These are phyloP conservation scores for Berkeleyomyces rouxiae DNA, from an alignment of 2,329 filamentous ascomycete species.

Conservation along the genomic window DNA sequence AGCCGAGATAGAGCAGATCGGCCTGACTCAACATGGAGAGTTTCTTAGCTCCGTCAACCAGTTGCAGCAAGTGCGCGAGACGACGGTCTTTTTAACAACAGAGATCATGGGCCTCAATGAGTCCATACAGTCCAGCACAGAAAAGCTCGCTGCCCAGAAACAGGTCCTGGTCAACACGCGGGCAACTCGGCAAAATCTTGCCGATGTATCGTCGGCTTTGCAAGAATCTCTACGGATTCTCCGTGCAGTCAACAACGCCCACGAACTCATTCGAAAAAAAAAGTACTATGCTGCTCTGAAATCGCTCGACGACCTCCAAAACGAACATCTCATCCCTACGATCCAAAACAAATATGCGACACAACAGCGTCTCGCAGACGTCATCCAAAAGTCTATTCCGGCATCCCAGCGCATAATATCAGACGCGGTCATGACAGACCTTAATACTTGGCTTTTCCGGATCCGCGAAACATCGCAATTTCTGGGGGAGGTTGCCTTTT, in stretches of 20 bases:
- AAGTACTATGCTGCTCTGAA: slow-evolving; percentile 91
- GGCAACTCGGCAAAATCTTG: slow-evolving; percentile 84
- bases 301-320: slow-evolving; percentile 86
- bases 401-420: slow-evolving; percentile 84
- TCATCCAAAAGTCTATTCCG: slow-evolving; percentile 92
- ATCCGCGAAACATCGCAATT: slow-evolving; percentile 95
- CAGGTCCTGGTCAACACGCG: slow-evolving; percentile 84
- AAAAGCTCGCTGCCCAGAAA: slow-evolving; percentile 88
- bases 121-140: slow-evolving; percentile 86
- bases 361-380: slow-evolving; percentile 83
- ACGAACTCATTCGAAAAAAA: slow-evolving; percentile 80
- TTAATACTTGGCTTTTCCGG: slow-evolving; percentile 91
- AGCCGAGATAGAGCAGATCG: slow-evolving; percentile 81
- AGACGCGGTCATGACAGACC: slow-evolving; percentile 88
- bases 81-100: slow-evolving; percentile 70
- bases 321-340: slow-evolving; percentile 66
- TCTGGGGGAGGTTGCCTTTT: slow-evolving; percentile 88
- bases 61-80: slow-evolving; percentile 79
- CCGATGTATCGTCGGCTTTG: slow-evolving; percentile 75
- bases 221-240: slow-evolving; percentile 86
- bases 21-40: slow-evolving; percentile 89
- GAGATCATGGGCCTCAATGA: slow-evolving; percentile 89
- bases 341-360: slow-evolving; percentile 73
- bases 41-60: slow-evolving; percentile 90
- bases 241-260: slow-evolving; percentile 81